Evolutionary conservation across 768 basidiomycete genomes (phyloP), one percentile per base, ranked within the genome.

Genomic region (Tulasnella sp.): DNA sequence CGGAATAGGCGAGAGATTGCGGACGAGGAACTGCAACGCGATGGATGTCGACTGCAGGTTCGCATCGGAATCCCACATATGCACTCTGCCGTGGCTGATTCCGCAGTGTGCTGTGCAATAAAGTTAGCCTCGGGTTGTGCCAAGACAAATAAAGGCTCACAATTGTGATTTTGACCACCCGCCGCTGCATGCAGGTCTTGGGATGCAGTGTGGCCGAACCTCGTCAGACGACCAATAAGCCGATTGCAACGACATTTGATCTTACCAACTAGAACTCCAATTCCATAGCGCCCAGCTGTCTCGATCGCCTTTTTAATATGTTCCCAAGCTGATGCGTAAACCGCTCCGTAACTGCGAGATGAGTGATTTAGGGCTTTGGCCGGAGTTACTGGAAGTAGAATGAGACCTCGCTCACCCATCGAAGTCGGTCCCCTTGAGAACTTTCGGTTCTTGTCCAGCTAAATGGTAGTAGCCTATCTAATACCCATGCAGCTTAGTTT

Each of bases 401-500:
- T 32, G 20, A 15, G 3, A 67, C 32, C 35, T 20, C n/a, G 57
- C 75, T 39, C 29, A 76, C 29, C 86, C 85, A 78, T 87, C 84
- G 80, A 93, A 95, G 78, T 92, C 90, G 0, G 93, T 95, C 6
- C 87, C 88, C 13, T 84, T 81, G 1, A 95, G 83, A 3, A 92
- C 87, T 4, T 88, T 87, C 9, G 85, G 84, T 78, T 93, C 90
- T 16, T 85, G 85, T 7, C 89, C 88, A 79, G 90, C 90, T 29
- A 92, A 78, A 77, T 92, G 92, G 83, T 92, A 93, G 82, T 88
- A 92, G 3, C 91, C 91, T 80, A 92, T 91, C 91, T 93, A 15
- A 7, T 35, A 55, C 15, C 16, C 15, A n/a, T 44, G 9, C 42
- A 46, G 57, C 35, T 40, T 15, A 40, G 32, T 76, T 32, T 70